Base-by-base conservation (phyloP, 2,329 filamentous ascomycete species). In the Domatiomyces globalis region DNA sequence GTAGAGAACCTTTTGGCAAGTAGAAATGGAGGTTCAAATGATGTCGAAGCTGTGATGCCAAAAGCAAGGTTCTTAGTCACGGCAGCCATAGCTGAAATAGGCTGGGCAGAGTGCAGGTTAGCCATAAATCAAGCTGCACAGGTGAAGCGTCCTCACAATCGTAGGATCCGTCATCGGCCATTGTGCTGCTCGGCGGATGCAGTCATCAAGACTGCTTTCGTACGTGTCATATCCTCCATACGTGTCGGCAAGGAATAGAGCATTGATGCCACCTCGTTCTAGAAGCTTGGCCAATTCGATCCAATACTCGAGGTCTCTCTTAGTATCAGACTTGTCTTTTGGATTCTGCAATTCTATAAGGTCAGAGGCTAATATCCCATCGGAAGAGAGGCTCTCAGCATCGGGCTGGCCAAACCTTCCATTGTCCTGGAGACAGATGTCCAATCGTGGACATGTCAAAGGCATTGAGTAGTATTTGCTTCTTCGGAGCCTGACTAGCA, bases 401-500 rank as follows among this genome's bases (percentile, higher is more conserved):
- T 2, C 15, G 33, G 46, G 19, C 20, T 18, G 7, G 1, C 54
- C 64, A 53, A 48, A 77, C 77, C 68, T 81, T 83, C 81, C 80
- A 84, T 66, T 83, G 80, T 0, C 80, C 80, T 0, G 79, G 79
- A 0, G 77, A 79, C 33, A 84, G 62, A 61, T 84, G 80, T 2
- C 79, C 79, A 5, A 82, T 72, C 0, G 79, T 81, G 1, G 72
- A 78, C 78, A 82, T 82, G 53, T 82, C 79, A 57, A 83, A 82
- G 2, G 79, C 79, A 66, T 82, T 83, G 46, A 83, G 67, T 5
- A 82, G 61, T 12, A 82, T 80, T 22, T 76, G 70, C 57, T 76
- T 78, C 61, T 73, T 76, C 27, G 12, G 33, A 39, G 9, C 8
- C 33, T 15, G 10, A 39, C 10, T 12, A 15, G 33, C 12, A 39